Evolutionary conservation across 2,329 filamentous ascomycete species (phyloP).

Genomic region (Cladophialophora immunda): DNA sequence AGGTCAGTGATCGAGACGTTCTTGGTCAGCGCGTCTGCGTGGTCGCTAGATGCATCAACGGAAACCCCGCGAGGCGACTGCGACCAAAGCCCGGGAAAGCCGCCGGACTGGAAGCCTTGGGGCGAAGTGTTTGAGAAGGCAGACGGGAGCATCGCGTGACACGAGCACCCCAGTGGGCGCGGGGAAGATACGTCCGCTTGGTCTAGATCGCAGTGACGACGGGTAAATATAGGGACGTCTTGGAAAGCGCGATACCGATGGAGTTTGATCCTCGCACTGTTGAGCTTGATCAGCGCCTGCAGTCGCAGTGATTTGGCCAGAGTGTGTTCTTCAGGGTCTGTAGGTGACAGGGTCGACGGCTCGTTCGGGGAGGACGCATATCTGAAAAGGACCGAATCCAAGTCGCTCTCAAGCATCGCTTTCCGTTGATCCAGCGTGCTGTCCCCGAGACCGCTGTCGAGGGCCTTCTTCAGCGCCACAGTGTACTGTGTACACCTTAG

Average conservation of each 20-base stretch:
- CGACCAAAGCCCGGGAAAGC: conserved; percentile 1
- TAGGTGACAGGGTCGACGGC: background rate
- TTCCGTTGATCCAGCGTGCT: conserved; percentile 7
- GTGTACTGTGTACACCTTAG: conserved; percentile 25
- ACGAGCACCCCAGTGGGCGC: conserved; percentile 10
- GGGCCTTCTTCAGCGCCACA: conserved; percentile 21
- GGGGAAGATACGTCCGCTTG: background rate
- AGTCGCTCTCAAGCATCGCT: conserved; percentile 15
- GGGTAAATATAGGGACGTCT: conserved; percentile 21
- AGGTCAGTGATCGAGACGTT: conserved; percentile 15
- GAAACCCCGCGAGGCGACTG: background rate
- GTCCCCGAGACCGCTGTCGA: conserved; percentile 1
- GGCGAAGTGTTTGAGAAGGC: conserved; percentile 13
- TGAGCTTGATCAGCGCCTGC: conserved; percentile 27
- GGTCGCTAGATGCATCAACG: conserved; percentile 8
- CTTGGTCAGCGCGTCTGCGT: background rate
- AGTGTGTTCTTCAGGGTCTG: conserved; percentile 9
- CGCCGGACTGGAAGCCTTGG: conserved; percentile 2
- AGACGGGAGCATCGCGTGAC: conserved; percentile 5
- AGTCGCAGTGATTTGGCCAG: conserved; percentile 18
- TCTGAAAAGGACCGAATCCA: conserved; percentile 9
- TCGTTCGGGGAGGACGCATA: conserved; percentile 12
- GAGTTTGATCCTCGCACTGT: conserved; percentile 28
- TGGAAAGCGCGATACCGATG: conserved; percentile 27
- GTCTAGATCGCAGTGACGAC: conserved; percentile 24